Base-by-base conservation (phyloP, 805 yeast species). In the Metschnikowia arizonensis region DNA sequence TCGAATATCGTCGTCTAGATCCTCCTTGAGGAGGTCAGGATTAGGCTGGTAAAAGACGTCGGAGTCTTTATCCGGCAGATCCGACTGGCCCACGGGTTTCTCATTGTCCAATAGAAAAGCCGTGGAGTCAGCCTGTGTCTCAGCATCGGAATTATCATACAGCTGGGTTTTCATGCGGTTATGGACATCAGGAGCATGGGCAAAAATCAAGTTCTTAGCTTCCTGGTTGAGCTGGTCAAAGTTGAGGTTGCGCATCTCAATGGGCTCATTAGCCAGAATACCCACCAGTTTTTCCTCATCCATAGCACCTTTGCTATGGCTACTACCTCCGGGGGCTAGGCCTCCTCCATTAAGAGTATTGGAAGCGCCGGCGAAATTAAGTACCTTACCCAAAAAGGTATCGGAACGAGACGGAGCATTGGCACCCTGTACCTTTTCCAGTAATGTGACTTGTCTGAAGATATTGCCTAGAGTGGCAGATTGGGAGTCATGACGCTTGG, bases 201-300 rank as follows among this genome's bases (percentile, higher is more conserved):
- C 69, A 19, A 71, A 65, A 5, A 82, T 75, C 46, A 82, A 66
- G 25, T 74, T 73, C 42, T 71, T 69, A 1, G 87, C 88, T 50
- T 81, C 83, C 30, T 70, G 66, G 23, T 70, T 69, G 26, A 76
- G 61, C 26, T 66, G 62, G 3, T 65, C 72, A 31, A 72, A 68
- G 38, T 72, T 70, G 37, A 79, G 50, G 19, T 64, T 66, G 14
- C 63, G 64, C 68, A 77, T 55, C 46, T 77, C 81, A 10, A 78
- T 67, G n/a, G 66, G 64, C 36, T 67, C 67, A 15, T 62, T 62
- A 4, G 53, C 54, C n/a, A 52, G 46, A 19, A 43, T 45, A 5
- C 52, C 53, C 1, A 52, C 53, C 25, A 44, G 48, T 31, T 54
- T 51, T 25, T 62, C 65, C 39, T 59, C 64, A 36, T 62, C 66